These are phyloP conservation scores for Salicornia ramosissima DNA, from an alignment of 148 eudicot species.

Conservation along the genomic window DNA sequence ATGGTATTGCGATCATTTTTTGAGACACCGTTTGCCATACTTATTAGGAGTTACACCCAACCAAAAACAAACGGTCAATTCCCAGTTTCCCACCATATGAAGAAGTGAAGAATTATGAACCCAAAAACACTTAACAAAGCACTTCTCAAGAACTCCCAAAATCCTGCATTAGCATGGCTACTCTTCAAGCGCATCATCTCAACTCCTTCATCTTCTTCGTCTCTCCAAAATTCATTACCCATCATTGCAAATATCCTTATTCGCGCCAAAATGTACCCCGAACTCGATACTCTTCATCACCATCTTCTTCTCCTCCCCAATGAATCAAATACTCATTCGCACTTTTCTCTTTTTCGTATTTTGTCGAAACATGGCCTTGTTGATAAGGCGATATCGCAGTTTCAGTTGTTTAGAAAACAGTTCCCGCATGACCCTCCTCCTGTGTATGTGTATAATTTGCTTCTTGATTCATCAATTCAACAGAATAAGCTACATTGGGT, in stretches of 20 bases:
- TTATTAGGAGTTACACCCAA: background rate
- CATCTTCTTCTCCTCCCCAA: constrained; percentile 35
- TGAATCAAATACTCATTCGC: background rate
- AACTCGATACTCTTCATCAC: constrained; percentile 49
- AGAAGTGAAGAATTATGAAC: background rate
- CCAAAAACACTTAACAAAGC: constrained; percentile 34
- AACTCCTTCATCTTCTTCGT: constrained; percentile 24
- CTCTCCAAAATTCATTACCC: constrained; percentile 32
- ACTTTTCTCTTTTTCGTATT: constrained; percentile 34
- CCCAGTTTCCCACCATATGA: constrained; percentile 13
- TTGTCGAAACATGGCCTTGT: constrained; percentile 49
- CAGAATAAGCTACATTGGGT: constrained; percentile 30
- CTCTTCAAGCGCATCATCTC: constrained; percentile 56
- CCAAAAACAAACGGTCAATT: background rate
- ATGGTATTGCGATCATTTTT: too few relatives aligned
- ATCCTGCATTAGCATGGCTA: constrained; percentile 82
- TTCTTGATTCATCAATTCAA: constrained; percentile 42
- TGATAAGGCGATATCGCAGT: constrained; percentile 50
- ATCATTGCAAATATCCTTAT: constrained; percentile 48
- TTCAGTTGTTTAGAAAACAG: constrained; percentile 46
- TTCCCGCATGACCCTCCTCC: constrained; percentile 39
- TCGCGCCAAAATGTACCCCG: constrained; percentile 57
- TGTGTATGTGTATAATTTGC: constrained; percentile 49
- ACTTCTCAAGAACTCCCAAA: constrained; percentile 48
- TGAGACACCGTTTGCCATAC: too few relatives aligned